Percentiles rank a stretch among this genome's conserved stretches.
Evolutionary conservation across 768 basidiomycete species (phyloP).

Genomic region (Pholiota conissans): DNA sequence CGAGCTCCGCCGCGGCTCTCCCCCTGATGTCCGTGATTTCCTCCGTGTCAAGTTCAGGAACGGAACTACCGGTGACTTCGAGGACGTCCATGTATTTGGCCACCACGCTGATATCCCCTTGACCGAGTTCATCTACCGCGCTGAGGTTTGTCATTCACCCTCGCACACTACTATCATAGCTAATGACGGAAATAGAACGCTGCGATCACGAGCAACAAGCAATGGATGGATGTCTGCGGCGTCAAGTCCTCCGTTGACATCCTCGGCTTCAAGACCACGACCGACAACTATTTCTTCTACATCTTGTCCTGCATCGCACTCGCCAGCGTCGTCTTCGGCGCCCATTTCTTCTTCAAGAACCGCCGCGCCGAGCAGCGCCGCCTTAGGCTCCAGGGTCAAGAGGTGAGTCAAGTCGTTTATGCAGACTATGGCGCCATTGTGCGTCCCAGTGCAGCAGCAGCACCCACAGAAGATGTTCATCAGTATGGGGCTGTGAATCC

Average conservation of each 20-base stretch:
- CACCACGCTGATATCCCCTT: slow-evolving; percentile 76
- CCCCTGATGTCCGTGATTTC: slow-evolving; percentile 79
- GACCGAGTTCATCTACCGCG: slow-evolving; percentile 83
- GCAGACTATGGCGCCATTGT: slow-evolving; percentile 38
- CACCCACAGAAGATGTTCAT: slow-evolving; percentile 5
- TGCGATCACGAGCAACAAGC: slow-evolving; percentile 54
- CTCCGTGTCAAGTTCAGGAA: slow-evolving; percentile 86
- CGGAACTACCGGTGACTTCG: slow-evolving; percentile 64
- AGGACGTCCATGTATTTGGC: slow-evolving; percentile 72
- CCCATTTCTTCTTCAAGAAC: slow-evolving; percentile 38
- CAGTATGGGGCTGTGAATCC: slow-evolving; percentile 8
- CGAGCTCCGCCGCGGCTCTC: slow-evolving; percentile 74
- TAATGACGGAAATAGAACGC: slow-evolving; percentile 34
- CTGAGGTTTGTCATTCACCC: no score
- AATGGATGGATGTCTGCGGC: slow-evolving; percentile 51
- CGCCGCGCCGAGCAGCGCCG: slow-evolving; percentile 38
- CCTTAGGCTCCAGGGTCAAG: slow-evolving; percentile 44
- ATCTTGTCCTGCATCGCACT: slow-evolving; percentile 39
- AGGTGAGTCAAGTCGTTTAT: slow-evolving; percentile 45
- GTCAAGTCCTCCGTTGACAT: slow-evolving; percentile 26
- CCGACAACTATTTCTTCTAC: slow-evolving; percentile 34
- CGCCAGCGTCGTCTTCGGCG: slow-evolving; percentile 34
- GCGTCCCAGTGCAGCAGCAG: slow-evolving; percentile 13
- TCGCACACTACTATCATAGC: no score
- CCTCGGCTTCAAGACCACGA: slow-evolving; percentile 20